phyloP scores from a whole-genome alignment of 2,329 filamentous ascomycete species.

The Apiospora hydei region DNA sequence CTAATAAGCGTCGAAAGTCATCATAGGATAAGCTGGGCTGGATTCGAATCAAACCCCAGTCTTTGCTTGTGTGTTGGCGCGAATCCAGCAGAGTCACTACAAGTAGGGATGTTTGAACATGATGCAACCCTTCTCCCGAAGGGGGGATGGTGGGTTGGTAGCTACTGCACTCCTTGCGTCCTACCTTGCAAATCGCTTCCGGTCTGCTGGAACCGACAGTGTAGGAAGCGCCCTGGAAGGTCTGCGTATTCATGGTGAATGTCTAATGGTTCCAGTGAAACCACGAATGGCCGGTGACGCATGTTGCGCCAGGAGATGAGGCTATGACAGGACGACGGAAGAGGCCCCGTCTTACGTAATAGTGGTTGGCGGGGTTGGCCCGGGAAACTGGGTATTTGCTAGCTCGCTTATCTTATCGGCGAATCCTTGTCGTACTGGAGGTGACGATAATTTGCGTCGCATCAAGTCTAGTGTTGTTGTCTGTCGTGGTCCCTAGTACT shows the following conservation, averaged over 20 bases:
- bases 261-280: too few relatives aligned
- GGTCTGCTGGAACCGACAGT: not conserved
- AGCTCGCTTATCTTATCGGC: not conserved
- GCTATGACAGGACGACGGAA: not conserved
- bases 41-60: too few relatives aligned
- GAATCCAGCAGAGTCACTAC: not conserved
- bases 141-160: too few relatives aligned
- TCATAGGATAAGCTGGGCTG: too few relatives aligned
- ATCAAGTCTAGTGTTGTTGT: not conserved
- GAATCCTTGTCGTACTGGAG: not conserved
- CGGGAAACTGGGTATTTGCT: not conserved
- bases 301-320: not conserved
- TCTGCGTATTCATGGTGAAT: too few relatives aligned
- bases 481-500: not conserved
- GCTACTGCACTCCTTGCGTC: too few relatives aligned
- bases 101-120: too few relatives aligned
- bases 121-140: too few relatives aligned
- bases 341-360: not conserved
- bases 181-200: not conserved
- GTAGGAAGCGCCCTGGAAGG: too few relatives aligned
- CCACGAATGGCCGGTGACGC: not conserved
- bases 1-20: not conserved
- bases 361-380: not conserved
- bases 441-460: constrained; percentile 5
- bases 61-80: not conserved